A percentile compares a stretch with the other conserved stretches of the same genome.
Evolutionary conservation across 176 grass and related monocot genomes (phyloP).

Genomic region (Zoysia japonica): DNA sequence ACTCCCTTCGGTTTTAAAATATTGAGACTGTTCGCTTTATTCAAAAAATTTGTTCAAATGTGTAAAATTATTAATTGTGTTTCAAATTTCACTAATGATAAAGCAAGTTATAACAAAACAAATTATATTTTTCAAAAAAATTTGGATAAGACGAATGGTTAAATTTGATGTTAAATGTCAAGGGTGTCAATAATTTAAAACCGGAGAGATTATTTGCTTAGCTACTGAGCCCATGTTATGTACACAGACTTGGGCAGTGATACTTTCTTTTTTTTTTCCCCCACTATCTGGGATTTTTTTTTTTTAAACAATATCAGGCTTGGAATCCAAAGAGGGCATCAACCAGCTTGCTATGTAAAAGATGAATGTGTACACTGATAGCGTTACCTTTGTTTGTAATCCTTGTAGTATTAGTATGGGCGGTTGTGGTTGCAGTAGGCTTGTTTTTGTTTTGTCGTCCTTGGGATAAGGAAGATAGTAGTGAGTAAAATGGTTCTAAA

Average conservation of each 20-base stretch:
- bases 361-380: not conserved
- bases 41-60: too few relatives aligned
- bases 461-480: not conserved
- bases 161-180: too few relatives aligned
- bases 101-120: too few relatives aligned
- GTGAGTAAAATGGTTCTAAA: not conserved
- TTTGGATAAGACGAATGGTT: too few relatives aligned
- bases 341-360: not conserved
- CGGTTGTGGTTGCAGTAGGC: not conserved
- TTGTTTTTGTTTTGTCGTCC: not conserved
- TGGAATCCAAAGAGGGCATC: not conserved
- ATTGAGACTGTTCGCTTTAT: too few relatives aligned
- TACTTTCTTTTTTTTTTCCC: not conserved
- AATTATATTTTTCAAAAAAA: too few relatives aligned
- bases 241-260: not conserved
- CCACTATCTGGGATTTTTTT: too few relatives aligned
- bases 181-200: too few relatives aligned
- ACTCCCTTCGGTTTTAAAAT: too few relatives aligned
- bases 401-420: not conserved
- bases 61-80: too few relatives aligned
- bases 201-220: not conserved
- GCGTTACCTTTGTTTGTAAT: not conserved
- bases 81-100: too few relatives aligned
- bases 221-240: not conserved
- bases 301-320: too few relatives aligned